Conservation (phyloP, 306 rosid species). For the Sphenostylis stenocarpa region DNA sequence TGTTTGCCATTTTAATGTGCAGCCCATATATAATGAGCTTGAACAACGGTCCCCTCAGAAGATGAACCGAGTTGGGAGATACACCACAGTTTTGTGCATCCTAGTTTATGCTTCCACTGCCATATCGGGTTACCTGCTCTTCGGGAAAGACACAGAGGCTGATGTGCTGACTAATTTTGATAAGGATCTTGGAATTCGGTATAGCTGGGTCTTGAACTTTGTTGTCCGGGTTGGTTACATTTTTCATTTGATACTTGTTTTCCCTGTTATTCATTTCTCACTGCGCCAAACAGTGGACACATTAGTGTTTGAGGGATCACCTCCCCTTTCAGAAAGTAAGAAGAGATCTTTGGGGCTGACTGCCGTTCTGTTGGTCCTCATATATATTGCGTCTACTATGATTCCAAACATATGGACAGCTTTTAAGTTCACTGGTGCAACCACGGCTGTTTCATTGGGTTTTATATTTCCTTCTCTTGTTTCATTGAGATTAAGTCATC, state of each 20-base stretch:
- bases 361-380: constrained; percentile 62
- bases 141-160: constrained; percentile 82
- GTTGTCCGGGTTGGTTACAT: constrained; percentile 85
- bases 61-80: constrained; percentile 89
- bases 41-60: constrained; percentile 73
- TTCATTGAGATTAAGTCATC: constrained; percentile 63
- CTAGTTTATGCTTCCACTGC: constrained; percentile 77
- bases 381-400: constrained; percentile 88
- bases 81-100: constrained; percentile 75
- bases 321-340: constrained; percentile 78
- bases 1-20: constrained; percentile 89
- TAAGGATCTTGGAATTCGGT: constrained; percentile 74
- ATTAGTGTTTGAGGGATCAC: constrained; percentile 67
- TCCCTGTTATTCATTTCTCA: constrained; percentile 94
- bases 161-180: constrained; percentile 89
- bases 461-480: constrained; percentile 81
- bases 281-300: constrained; percentile 76
- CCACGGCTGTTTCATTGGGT: constrained; percentile 87
- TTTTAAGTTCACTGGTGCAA: constrained; percentile 94
- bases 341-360: constrained; percentile 81
- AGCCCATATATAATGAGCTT: constrained; percentile 87
- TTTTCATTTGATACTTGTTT: constrained; percentile 91
- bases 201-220: constrained; percentile 71
- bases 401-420: constrained; percentile 96
- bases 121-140: constrained; percentile 76